Evolutionary conservation across 306 rosid species (phyloP), one percentile per base, ranked within the genome.

Genomic region (Cucurbita ficifolia): DNA sequence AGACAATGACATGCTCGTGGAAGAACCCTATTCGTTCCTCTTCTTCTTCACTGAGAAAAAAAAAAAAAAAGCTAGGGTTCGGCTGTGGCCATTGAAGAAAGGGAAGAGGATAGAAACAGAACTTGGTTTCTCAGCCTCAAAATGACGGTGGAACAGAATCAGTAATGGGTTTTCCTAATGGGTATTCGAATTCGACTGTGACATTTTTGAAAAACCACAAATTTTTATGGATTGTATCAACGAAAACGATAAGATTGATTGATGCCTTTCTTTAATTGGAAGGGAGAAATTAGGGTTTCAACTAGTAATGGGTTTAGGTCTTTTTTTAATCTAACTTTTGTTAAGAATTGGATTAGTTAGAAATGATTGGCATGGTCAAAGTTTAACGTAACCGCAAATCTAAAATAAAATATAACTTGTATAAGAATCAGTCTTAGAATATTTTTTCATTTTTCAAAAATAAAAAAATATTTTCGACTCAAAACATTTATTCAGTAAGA

Each of bases 1-100:
- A 77, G 78, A 51, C 19, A 73, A 81, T 43, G 58, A 65, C 88
- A 79, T 81, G 81, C 85, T 84, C 78, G 48, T 76, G 14, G 45
- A 35, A 49, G 5, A 29, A 0, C 29, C 45, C 49, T n/a, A 33
- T n/a, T 68, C 6, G 74, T 42, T 8, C 38, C 19, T 38, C 70
- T n/a, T 9, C 35, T 64, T 18, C 70, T 35, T 36, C 49, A 29
- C 33, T 29, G 33, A 3, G 33, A 29, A 29, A 29, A 0, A 29
- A 2, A 29, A 29, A 29, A 0, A 29, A 2, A 29, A 29, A 4
- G 17, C 46, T 49, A 24, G 59, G 59, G 58, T 50, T 70, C 2
- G 74, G 54, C 6, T 17, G 5, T 24, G 74, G 59, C 16, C 1
- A 68, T 68, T 48, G 56, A 22, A 68, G 73, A 46, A 46, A 68